Conservation (phyloP, 352 stramenopile species). For the Pythium angustatum region DNA sequence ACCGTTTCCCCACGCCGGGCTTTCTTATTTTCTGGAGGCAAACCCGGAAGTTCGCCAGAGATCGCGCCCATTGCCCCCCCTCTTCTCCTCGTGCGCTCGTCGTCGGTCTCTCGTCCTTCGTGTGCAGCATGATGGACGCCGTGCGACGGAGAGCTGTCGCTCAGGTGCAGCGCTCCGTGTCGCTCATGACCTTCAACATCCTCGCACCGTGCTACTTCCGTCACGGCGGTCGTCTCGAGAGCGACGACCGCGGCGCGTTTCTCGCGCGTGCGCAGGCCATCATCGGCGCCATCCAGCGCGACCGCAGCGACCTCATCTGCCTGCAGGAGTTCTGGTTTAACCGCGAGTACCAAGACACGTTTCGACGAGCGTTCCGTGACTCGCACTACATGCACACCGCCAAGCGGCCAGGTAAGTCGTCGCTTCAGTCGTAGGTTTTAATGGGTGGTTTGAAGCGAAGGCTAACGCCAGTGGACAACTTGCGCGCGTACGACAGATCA, state of each 20-base stretch:
- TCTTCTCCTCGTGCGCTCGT: not conserved
- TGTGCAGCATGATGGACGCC: conserved; percentile 26
- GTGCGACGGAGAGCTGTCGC: conserved; percentile 31
- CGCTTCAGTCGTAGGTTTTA: not conserved
- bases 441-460: not conserved
- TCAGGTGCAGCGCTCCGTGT: conserved; percentile 42
- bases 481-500: conserved; percentile 35
- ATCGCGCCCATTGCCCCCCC: conserved; percentile 1
- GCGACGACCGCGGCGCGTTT: conserved; percentile 56
- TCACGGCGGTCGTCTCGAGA: conserved; percentile 74
- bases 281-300: conserved; percentile 70
- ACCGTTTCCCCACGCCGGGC: not conserved
- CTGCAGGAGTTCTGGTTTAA: conserved; percentile 89
- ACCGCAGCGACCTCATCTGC: conserved; percentile 77
- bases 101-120: not conserved
- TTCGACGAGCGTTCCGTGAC: conserved; percentile 57
- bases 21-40: conserved; percentile 1
- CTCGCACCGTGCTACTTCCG: conserved; percentile 88
- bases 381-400: conserved; percentile 73
- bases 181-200: conserved; percentile 89
- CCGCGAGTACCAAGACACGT: conserved; percentile 69
- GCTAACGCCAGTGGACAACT: not conserved
- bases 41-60: conserved; percentile 4
- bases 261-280: conserved; percentile 68
- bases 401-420: conserved; percentile 56